Percentiles rank a stretch among this genome's conserved stretches.
Conservation (phyloP, 352 stramenopile species). For the Phytophthora ramorum region DNA sequence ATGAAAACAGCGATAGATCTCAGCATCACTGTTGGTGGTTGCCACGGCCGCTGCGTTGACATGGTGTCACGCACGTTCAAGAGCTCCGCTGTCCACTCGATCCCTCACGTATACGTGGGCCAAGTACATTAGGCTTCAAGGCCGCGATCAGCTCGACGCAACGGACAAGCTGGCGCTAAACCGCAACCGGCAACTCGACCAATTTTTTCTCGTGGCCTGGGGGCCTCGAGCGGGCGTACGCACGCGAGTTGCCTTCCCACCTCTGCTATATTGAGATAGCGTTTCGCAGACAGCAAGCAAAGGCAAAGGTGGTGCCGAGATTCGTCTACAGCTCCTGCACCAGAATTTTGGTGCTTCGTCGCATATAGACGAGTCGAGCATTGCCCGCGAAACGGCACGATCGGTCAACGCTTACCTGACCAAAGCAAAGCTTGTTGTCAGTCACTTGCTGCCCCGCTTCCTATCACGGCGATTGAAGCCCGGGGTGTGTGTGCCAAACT, state of each 20-base stretch:
- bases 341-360: conserved; percentile 13
- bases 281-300: conserved; percentile 13
- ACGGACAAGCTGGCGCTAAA: not conserved
- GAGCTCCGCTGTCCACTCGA: conserved; percentile 1
- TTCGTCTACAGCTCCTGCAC: conserved; percentile 13
- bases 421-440: no score
- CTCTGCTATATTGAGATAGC: conserved; percentile 3
- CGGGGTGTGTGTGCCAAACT: conserved; percentile 10
- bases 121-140: not conserved
- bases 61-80: conserved; percentile 2
- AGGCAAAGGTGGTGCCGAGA: not conserved
- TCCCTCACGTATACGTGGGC: not conserved
- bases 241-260: not conserved
- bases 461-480: conserved; percentile 15
- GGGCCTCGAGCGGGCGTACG: not conserved
- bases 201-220: conserved; percentile 5
- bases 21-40: not conserved
- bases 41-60: not conserved
- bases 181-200: not conserved
- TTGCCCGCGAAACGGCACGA: conserved; percentile 15
- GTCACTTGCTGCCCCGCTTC: not conserved
- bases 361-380: conserved; percentile 29
- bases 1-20: not conserved
- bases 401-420: no score
- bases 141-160: not conserved